A percentile compares a stretch with the other conserved stretches of the same genome.
phyloP scores from a whole-genome alignment of 2,329 filamentous ascomycete genomes.

The Fusarium transvaalense region DNA sequence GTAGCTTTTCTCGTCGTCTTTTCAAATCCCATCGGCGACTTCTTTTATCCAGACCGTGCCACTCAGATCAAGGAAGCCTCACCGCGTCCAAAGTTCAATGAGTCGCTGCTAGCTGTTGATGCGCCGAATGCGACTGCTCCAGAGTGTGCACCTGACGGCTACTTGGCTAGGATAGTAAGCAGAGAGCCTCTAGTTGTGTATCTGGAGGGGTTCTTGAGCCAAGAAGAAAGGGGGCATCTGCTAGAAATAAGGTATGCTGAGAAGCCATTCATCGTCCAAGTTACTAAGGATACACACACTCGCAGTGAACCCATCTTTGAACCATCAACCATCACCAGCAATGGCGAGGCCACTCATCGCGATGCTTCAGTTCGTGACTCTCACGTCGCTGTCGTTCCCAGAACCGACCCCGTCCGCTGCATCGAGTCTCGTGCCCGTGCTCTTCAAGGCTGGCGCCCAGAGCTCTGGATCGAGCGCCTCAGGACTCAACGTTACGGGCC shows the following conservation, averaged over 20 bases:
- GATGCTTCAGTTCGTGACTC: conserved; percentile 64
- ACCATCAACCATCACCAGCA: conserved; percentile 63
- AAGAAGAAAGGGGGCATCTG: conserved; percentile 60
- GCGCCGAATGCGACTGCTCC: conserved; percentile 52
- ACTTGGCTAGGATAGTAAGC: conserved; percentile 62
- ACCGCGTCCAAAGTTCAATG: conserved; percentile 62
- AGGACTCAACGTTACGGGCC: conserved; percentile 63
- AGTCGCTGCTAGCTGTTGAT: conserved; percentile 65
- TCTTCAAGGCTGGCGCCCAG: conserved; percentile 66
- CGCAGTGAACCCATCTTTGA: conserved; percentile 62
- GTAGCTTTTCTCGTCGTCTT: conserved; percentile 59
- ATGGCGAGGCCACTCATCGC: conserved; percentile 58
- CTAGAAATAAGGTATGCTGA: conserved; percentile 63
- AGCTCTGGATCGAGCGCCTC: conserved; percentile 65
- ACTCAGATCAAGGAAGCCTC: conserved; percentile 42
- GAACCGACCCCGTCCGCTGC: conserved; percentile 59
- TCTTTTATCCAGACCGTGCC: conserved; percentile 50
- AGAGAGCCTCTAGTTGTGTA: conserved; percentile 66
- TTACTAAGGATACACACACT: conserved; percentile 3
- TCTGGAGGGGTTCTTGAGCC: conserved; percentile 63
- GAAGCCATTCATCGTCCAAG: background rate
- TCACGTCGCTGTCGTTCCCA: conserved; percentile 64
- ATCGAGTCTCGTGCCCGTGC: conserved; percentile 61
- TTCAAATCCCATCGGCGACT: conserved; percentile 58
- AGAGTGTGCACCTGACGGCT: conserved; percentile 57